Base-by-base conservation (phyloP, 768 basidiomycete genomes). In the Boletus barrowsii region DNA sequence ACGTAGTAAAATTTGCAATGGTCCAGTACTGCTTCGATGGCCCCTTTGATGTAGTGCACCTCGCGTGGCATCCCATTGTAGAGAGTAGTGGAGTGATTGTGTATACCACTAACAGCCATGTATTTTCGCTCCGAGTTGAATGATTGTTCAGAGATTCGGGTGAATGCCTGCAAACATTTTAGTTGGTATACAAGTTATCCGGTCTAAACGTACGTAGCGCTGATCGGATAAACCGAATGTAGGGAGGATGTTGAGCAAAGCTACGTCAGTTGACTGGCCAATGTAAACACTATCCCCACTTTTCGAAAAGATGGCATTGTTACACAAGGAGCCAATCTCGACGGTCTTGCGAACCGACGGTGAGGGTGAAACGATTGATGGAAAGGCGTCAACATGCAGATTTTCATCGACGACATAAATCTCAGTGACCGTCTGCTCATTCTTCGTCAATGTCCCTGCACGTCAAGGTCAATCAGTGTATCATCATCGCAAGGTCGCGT, bases 41-140 rank as follows among this genome's bases (percentile, higher is more conserved):
- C 89, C 40, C 95, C 95, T 65, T 95, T 95, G 68, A 93, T 83
- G 74, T 94, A 96, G 69, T 88, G 89, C 70, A 88, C 82, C 65
- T 96, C 93, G 13, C 84, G 78, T 7, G 75, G 65, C 17, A 71
- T 68, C 11, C 72, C 60, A 26, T 62, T 66, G 41, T 67, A 68
- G 17, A 61, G 44, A 7, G 66, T 59, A 20, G 62, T 62, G 46
- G 74, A 62, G 14, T 71, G 46, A 8, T 65, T 41, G 63, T 91
- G 83, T 10, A 82, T 69, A 11, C 95, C 95, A 47, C 85, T 87
- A 56, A 98, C 84, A 14, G 89, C 89, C 91, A 98, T 97, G 69
- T 80, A 93, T 70, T 98, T 98, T 54, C 84, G 81, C 57, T 98
- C 95, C 17, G 96, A 98, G 69, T 81, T 92, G 81, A 98, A 98